Evolutionary conservation across 2,329 filamentous ascomycete species (phyloP).

Genomic region (Colletotrichum eremochloae): DNA sequence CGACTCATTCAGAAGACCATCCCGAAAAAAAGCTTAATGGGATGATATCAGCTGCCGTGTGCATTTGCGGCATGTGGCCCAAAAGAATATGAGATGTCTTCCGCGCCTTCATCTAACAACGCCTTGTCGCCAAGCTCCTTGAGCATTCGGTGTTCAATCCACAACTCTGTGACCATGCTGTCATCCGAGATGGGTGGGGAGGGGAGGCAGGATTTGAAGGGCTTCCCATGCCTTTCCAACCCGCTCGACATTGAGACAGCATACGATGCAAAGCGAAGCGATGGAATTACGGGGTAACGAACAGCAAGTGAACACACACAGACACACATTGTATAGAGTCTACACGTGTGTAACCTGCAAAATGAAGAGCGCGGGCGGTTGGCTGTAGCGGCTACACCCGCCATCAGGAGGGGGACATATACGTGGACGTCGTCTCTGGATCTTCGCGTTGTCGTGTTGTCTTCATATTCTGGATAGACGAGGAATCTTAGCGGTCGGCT

Average conservation of each 20-base stretch:
- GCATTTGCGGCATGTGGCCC: not conserved
- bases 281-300: not conserved
- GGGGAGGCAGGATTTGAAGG: not conserved
- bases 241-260: not conserved
- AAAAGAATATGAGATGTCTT: not conserved
- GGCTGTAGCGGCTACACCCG: not conserved
- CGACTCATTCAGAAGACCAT: not conserved
- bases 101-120: not conserved
- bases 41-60: not conserved
- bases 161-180: not conserved
- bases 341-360: not conserved
- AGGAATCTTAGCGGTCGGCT: too few species aligned
- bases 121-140: not conserved
- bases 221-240: not conserved
- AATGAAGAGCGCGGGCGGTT: not conserved
- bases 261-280: not conserved
- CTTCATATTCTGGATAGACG: not conserved
- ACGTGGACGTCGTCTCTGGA: not conserved
- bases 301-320: not conserved
- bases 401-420: not conserved
- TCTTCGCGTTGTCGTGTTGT: not conserved
- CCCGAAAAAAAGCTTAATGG: not conserved
- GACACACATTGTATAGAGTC: not conserved
- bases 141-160: not conserved
- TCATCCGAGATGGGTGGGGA: not conserved